Base-by-base conservation (phyloP, 257 asterid species). In the Solanum pennellii region DNA sequence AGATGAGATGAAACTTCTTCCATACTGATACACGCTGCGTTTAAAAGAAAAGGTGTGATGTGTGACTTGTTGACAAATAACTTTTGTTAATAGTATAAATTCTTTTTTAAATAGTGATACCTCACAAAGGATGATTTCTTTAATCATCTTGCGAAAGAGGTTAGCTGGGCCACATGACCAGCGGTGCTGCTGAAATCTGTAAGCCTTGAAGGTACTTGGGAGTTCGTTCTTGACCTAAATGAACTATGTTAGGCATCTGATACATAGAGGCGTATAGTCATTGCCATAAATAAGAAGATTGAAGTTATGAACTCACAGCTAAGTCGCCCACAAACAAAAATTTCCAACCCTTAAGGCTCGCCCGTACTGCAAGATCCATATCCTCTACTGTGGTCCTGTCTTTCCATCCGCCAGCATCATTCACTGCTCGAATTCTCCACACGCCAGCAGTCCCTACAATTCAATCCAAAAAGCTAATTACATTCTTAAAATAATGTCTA, bases 151-250 rank as follows among this genome's bases (percentile, higher is more conserved):
- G 68, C 95, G 90, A 82, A 95, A 93, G 84, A 96, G 95, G 91
- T 95, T 96, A 75, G 99, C 99, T 74, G 98, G 98, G 65, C 98
- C 98, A 49, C 97, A 94, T 60, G 98, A 95, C 98, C 99, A 96
- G 79, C 98, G 94, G 83, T 95, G 99, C 86, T 96, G 99, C 92
- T 94, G 99, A 87, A 56, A 95, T 87, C 98, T 91, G 75, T 94
- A 96, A 25, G 98, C 98, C 93, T 95, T 95, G 89, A 94, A 96
- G 76, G 95, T 95, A 86, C 99, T 96, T 49, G 98, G 98, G 29
- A 95, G 92, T 91, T 96, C 99, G 90, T 93, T 94, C 93, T 93
- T 96, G 3, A 96, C 99, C 99, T 95, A 91, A 82, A 89, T 75
- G 72, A 87, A 80, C 83, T 15, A 87, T 66, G 86, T 86, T 39